Evolutionary conservation across 768 basidiomycete species (phyloP).

Genomic region (Phylloporus sp.): DNA sequence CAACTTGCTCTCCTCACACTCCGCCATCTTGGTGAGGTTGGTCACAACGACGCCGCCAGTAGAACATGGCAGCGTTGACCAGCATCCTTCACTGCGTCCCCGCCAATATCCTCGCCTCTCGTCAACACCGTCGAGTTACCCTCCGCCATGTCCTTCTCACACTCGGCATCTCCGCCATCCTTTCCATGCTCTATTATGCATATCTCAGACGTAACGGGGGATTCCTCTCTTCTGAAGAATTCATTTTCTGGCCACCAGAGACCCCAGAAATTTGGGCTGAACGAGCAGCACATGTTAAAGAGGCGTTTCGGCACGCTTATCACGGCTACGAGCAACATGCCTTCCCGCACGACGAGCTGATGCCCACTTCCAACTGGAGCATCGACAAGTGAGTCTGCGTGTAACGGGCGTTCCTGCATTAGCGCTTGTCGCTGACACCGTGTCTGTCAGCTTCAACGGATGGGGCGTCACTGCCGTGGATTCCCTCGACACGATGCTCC

Average conservation of each 20-base stretch:
- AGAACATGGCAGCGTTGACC: neutral
- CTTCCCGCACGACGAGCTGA: constrained; percentile 59
- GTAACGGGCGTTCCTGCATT: neutral
- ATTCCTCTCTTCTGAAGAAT: neutral
- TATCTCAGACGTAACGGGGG: constrained; percentile 1
- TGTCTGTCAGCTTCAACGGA: constrained; percentile 59
- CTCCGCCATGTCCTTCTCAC: constrained; percentile 17
- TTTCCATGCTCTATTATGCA: constrained; percentile 17
- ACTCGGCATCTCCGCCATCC: constrained; percentile 4
- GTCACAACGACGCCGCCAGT: neutral
- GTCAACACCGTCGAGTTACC: constrained; percentile 9
- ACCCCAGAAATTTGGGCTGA: constrained; percentile 41
- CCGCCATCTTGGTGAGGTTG: neutral
- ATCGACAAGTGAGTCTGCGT: constrained; percentile 46
- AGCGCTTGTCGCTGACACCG: constrained; percentile 1
- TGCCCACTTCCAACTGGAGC: constrained; percentile 44
- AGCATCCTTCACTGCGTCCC: constrained; percentile 5
- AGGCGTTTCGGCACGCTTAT: constrained; percentile 66
- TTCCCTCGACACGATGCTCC: constrained; percentile 77
- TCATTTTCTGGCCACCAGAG: constrained; percentile 1
- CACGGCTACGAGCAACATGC: constrained; percentile 61
- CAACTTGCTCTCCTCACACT: neutral
- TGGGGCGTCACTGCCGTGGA: constrained; percentile 80
- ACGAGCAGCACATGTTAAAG: constrained; percentile 53
- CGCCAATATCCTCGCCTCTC: neutral